These are phyloP conservation scores for Aspergillaceae sp. DNA, from an alignment of 2,329 filamentous ascomycete genomes.

Conservation along the genomic window DNA sequence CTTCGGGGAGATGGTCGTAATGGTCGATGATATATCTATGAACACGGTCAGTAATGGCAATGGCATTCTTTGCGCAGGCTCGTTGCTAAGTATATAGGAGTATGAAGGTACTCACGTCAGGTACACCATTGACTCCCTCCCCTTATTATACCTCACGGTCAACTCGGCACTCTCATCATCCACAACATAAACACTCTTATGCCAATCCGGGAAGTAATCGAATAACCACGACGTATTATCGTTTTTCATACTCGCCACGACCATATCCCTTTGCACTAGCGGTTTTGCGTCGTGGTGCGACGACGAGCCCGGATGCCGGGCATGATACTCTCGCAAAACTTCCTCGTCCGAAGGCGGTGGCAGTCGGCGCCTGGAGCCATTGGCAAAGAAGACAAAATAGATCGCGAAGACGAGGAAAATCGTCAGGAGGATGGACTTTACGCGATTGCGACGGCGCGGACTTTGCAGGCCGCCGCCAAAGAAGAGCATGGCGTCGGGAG, in stretches of 20 bases:
- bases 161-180: constrained; percentile 41
- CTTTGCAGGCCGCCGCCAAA: constrained; percentile 24
- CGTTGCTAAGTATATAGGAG: neutral
- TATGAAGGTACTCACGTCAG: constrained; percentile 27
- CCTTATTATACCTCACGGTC: constrained; percentile 41
- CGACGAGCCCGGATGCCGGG: neutral
- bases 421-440: constrained; percentile 26
- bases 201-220: constrained; percentile 38
- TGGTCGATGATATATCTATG: constrained; percentile 36
- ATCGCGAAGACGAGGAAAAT: constrained; percentile 25
- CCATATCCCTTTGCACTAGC: constrained; percentile 21
- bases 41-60: too few relatives aligned
- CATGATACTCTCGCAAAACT: neutral
- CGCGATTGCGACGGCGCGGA: constrained; percentile 26
- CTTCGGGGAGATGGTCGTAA: constrained; percentile 32
- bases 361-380: constrained; percentile 9
- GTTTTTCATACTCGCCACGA: constrained; percentile 32
- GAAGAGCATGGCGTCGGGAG: constrained; percentile 20
- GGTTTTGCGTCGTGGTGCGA: neutral
- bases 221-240: constrained; percentile 35
- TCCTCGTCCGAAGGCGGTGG: neutral
- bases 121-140: constrained; percentile 38
- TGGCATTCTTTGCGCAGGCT: too few relatives aligned
- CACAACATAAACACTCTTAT: constrained; percentile 48
- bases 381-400: constrained; percentile 26